Conservation (phyloP, 345 rosid genomes). For the Gossypium anomalum region DNA sequence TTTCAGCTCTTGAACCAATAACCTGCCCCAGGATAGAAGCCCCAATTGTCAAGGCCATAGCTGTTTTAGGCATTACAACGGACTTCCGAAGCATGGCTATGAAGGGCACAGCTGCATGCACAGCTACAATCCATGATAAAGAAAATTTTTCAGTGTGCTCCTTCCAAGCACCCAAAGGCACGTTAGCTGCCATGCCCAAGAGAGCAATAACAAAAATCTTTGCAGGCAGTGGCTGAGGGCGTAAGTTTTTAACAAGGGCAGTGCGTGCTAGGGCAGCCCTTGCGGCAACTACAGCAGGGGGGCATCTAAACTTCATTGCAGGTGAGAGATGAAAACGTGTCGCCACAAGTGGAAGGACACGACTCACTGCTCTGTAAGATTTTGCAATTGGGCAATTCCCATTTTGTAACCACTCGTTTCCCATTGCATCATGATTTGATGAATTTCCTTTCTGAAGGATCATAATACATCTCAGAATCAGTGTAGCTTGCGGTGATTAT, state of each 20-base stretch:
- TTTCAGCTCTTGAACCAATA: constrained; percentile 88
- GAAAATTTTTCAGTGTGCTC: constrained; percentile 88
- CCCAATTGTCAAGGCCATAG: constrained; percentile 81
- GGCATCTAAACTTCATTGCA: constrained; percentile 65
- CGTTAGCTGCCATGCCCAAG: constrained; percentile 81
- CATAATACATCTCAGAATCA: constrained; percentile 10
- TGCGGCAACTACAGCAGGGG: constrained; percentile 76
- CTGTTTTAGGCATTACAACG: constrained; percentile 75
- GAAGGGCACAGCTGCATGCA: constrained; percentile 94
- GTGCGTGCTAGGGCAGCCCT: constrained; percentile 82
- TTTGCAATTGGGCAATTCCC: constrained; percentile 92
- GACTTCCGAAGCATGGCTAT: constrained; percentile 91
- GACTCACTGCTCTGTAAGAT: constrained; percentile 70
- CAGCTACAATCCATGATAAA: constrained; percentile 71
- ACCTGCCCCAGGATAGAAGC: constrained; percentile 86
- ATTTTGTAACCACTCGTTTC: constrained; percentile 68
- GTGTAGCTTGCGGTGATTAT: not conserved
- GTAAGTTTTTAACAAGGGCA: constrained; percentile 57
- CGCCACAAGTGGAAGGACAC: constrained; percentile 67
- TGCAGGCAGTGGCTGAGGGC: constrained; percentile 85
- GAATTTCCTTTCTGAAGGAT: constrained; percentile 46
- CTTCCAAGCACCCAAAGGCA: constrained; percentile 82
- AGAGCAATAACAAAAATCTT: constrained; percentile 76
- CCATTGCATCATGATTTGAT: constrained; percentile 59
- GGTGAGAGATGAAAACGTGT: constrained; percentile 58